These are phyloP conservation scores for Metrosideros polymorpha DNA, from an alignment of 441 rosid species.

Conservation along the genomic window DNA sequence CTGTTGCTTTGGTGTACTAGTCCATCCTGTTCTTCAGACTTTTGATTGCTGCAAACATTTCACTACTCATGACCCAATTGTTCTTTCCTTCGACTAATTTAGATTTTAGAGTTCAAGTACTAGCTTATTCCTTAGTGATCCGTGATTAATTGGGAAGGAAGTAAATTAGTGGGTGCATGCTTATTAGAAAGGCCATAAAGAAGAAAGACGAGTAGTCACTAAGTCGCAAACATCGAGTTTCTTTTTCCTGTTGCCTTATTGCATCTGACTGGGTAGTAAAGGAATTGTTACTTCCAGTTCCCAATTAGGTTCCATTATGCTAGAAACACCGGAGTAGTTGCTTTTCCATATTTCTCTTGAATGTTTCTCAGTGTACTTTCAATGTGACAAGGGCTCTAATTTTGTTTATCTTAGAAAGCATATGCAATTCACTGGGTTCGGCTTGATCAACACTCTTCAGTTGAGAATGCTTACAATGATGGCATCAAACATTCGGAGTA, in stretches of 20 bases:
- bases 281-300: neutral
- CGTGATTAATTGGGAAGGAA: neutral
- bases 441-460: conserved; percentile 58
- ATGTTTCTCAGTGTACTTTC: neutral
- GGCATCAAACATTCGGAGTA: conserved; percentile 66
- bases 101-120: neutral
- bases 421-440: conserved; percentile 92
- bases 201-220: neutral
- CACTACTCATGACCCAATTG: neutral
- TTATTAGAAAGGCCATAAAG: no score
- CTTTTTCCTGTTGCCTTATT: neutral
- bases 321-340: neutral
- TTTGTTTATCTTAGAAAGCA: conserved; percentile 58
- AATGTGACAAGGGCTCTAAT: neutral
- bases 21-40: neutral
- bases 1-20: neutral
- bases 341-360: neutral
- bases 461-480: conserved; percentile 62
- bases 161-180: neutral
- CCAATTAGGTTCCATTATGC: neutral
- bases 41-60: neutral
- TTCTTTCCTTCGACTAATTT: neutral
- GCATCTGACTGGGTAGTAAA: neutral
- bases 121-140: neutral
- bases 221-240: neutral